A percentile compares a stretch with the other conserved stretches of the same genome.
Conservation (phyloP, 768 basidiomycete species). For the Strobilomyces echinocephalus region DNA sequence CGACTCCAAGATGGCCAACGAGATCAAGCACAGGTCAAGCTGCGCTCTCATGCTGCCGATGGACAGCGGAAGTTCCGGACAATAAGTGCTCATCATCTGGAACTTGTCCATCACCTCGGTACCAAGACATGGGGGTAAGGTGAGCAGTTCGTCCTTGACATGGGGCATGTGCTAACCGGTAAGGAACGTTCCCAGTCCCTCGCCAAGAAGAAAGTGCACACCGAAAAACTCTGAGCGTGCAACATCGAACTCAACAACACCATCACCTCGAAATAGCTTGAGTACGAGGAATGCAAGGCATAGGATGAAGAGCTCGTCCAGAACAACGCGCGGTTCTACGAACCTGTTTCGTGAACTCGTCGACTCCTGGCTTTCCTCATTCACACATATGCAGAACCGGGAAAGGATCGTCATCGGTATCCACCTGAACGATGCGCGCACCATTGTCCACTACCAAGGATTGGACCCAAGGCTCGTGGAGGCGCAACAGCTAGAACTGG, state of each 20-base stretch:
- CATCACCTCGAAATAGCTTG: slow-evolving; percentile 67
- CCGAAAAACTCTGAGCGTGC: slow-evolving; percentile 74
- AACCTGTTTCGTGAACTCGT: slow-evolving; percentile 81
- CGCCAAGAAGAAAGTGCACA: slow-evolving; percentile 75
- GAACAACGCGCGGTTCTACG: slow-evolving; percentile 75
- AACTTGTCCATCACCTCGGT: slow-evolving; percentile 90
- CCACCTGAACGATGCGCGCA: too few species aligned
- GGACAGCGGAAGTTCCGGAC: too few species aligned
- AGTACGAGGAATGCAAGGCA: slow-evolving; percentile 66
- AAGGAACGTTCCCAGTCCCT: slow-evolving; percentile 79
- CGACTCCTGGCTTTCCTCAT: too few species aligned
- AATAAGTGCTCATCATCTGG: slow-evolving; percentile 86
- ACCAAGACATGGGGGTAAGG: slow-evolving; percentile 87
- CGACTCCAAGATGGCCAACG: slow-evolving; percentile 99
- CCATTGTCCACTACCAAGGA: too few species aligned
- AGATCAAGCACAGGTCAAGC: slow-evolving; percentile 98
- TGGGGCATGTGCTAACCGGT: slow-evolving; percentile 37
- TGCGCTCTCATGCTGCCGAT: slow-evolving; percentile 88
- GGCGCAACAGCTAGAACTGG: too few species aligned
- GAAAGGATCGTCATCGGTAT: too few species aligned
- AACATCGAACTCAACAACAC: slow-evolving; percentile 54
- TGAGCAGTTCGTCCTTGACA: slow-evolving; percentile 22
- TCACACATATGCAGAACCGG: too few species aligned
- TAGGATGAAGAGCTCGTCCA: slow-evolving; percentile 60
- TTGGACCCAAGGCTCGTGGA: too few species aligned